phyloP scores from a whole-genome alignment of 2,329 filamentous ascomycete genomes.

The Diaporthe amygdali region DNA sequence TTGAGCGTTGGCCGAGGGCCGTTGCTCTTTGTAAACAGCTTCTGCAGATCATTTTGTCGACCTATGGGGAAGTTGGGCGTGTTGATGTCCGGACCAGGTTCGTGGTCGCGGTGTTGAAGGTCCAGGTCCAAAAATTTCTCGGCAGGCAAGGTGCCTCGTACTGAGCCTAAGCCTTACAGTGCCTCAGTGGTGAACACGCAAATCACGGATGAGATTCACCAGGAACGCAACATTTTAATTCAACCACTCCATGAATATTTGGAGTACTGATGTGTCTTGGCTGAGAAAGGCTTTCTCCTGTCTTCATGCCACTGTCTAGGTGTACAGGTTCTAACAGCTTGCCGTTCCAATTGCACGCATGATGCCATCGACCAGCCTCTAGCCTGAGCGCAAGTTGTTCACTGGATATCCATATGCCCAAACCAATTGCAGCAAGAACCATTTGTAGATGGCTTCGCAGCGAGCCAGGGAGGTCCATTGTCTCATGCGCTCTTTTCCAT shows the following conservation, averaged over 20 bases:
- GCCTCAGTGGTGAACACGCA: neutral
- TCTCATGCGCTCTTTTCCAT: conserved; percentile 49
- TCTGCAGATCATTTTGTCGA: conserved; percentile 47
- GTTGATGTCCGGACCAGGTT: conserved; percentile 17
- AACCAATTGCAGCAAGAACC: neutral
- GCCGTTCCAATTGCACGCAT: neutral
- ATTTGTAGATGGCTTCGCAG: neutral
- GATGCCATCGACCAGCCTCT: neutral
- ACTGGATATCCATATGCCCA: neutral
- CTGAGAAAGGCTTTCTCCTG: neutral
- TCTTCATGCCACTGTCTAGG: neutral
- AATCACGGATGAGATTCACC: neutral
- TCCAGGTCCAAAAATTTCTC: conserved; percentile 27
- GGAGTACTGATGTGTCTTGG: neutral
- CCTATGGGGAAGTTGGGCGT: conserved; percentile 29
- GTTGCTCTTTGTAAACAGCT: conserved; percentile 56
- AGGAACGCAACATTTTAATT: neutral
- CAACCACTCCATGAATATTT: neutral
- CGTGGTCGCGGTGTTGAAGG: conserved; percentile 5
- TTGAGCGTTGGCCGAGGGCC: conserved; percentile 35
- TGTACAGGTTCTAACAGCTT: neutral
- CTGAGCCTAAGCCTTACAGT: neutral
- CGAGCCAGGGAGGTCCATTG: neutral
- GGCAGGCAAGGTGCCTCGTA: conserved; percentile 12
- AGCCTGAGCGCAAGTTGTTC: neutral